A percentile compares a stretch with the other conserved stretches of the same genome.
phyloP scores from a whole-genome alignment of 2,329 filamentous ascomycete genomes.

The Penicillium sp. region DNA sequence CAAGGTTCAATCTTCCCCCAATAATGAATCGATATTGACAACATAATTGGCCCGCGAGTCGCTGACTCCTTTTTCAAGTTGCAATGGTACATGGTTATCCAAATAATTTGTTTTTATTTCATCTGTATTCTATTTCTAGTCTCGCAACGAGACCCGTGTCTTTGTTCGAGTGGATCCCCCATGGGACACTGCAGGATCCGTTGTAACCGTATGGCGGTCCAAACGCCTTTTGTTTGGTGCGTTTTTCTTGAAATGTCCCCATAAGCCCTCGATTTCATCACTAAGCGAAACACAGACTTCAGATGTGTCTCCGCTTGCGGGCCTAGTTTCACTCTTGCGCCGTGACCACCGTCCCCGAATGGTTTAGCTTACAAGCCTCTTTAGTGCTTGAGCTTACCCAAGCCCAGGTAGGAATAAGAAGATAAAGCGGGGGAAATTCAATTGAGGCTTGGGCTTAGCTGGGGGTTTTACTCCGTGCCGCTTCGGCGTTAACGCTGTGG shows the following conservation, averaged over 20 bases:
- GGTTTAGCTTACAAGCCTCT: neutral
- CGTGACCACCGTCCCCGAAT: neutral
- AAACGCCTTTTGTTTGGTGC: neutral
- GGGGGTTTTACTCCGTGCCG: neutral
- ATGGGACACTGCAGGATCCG: neutral
- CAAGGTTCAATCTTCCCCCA: slow-evolving; percentile 1
- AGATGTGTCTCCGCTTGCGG: neutral
- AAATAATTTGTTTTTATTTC: no score
- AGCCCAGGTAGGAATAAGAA: neutral
- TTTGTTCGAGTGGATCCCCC: neutral
- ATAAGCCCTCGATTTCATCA: neutral
- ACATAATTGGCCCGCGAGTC: neutral
- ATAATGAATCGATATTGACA: neutral
- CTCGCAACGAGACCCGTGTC: neutral
- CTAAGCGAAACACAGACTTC: neutral
- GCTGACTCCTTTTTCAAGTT: neutral
- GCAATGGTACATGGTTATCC: no score
- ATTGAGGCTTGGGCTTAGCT: neutral
- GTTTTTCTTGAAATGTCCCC: neutral
- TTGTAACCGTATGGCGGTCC: neutral
- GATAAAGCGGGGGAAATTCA: neutral
- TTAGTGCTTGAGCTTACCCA: neutral
- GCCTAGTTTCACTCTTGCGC: neutral
- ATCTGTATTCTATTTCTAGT: neutral
- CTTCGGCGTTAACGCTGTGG: neutral